phyloP scores from a whole-genome alignment of 75 land plant genomes.

The Cunninghamia lanceolata region DNA sequence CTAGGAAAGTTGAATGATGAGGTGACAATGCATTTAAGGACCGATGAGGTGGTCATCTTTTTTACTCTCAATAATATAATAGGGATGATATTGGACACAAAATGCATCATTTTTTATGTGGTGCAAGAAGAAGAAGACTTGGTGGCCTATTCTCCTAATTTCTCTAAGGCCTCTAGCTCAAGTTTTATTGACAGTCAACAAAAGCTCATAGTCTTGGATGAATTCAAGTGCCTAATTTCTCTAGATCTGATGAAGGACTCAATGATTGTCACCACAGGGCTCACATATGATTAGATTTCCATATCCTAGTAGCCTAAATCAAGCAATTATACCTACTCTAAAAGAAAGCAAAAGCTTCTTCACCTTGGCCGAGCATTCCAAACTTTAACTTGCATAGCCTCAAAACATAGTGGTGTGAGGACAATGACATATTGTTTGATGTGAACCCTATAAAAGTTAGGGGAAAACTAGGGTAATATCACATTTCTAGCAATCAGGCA shows the following conservation, averaged over 20 bases:
- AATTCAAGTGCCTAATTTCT: conserved; percentile 79
- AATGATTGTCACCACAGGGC: conserved; percentile 82
- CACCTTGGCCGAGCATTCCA: conserved; percentile 55
- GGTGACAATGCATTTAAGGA: conserved; percentile 37
- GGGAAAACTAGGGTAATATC: not conserved
- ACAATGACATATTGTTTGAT: conserved; percentile 51
- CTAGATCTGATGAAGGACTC: conserved; percentile 87
- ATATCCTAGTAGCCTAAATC: conserved; percentile 72
- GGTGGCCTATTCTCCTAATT: conserved; percentile 1
- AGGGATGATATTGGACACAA: conserved; percentile 51
- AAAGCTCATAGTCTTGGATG: conserved; percentile 43
- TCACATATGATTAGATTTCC: conserved; percentile 72
- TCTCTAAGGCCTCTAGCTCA: not conserved
- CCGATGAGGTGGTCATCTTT: conserved; percentile 31
- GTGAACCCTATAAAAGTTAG: conserved; percentile 14
- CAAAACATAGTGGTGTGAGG: conserved; percentile 81
- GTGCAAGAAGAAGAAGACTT: conserved; percentile 33
- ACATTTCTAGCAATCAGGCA: conserved; percentile 40
- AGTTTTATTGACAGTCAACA: not conserved
- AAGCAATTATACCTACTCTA: conserved; percentile 81
- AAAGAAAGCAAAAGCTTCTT: conserved; percentile 62
- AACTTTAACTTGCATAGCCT: conserved; percentile 76
- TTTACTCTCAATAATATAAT: conserved; percentile 53
- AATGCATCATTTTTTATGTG: conserved; percentile 64
- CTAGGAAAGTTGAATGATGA: conserved; percentile 65